A percentile compares a stretch with the other conserved stretches of the same genome.
Conservation (phyloP, 2,329 filamentous ascomycete species). For the Emergomyces pasteurianus region DNA sequence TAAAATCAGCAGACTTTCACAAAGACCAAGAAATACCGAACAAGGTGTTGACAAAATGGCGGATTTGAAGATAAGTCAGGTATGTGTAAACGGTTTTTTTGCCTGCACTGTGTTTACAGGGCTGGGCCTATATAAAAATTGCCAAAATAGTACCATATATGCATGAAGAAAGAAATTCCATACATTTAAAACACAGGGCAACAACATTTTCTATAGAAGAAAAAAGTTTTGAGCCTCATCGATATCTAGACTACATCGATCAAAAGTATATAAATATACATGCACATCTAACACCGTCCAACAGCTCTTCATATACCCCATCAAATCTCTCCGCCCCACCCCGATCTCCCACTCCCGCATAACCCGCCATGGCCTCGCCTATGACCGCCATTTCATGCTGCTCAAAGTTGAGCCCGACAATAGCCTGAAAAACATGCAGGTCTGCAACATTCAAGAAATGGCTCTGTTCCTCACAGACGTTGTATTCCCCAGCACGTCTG, state of each 20-base stretch:
- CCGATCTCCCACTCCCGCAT: slow-evolving; percentile 42
- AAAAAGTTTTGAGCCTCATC: background rate
- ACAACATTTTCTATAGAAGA: background rate
- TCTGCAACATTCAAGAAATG: slow-evolving; percentile 47
- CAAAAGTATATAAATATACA: background rate
- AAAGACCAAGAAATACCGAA: background rate
- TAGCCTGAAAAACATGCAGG: slow-evolving; percentile 46
- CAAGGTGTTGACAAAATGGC: background rate
- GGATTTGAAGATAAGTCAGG: slow-evolving; percentile 24
- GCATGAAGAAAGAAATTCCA: too few relatives aligned
- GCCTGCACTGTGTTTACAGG: background rate
- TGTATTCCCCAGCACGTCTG: slow-evolving; percentile 15
- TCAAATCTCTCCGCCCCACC: slow-evolving; percentile 59
- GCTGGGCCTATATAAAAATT: too few relatives aligned
- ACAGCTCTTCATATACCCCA: slow-evolving; percentile 59
- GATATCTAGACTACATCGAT: background rate
- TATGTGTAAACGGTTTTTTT: slow-evolving; percentile 8
- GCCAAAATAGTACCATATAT: background rate
- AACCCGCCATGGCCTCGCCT: slow-evolving; percentile 48
- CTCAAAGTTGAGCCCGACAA: slow-evolving; percentile 36
- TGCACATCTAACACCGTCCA: background rate
- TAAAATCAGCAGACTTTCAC: background rate
- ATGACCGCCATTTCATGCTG: slow-evolving; percentile 63
- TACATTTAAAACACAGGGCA: background rate
- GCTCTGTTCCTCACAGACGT: slow-evolving; percentile 53